These are phyloP conservation scores for Colletotrichum melonis DNA, from an alignment of 2,329 filamentous ascomycete species.

Conservation along the genomic window DNA sequence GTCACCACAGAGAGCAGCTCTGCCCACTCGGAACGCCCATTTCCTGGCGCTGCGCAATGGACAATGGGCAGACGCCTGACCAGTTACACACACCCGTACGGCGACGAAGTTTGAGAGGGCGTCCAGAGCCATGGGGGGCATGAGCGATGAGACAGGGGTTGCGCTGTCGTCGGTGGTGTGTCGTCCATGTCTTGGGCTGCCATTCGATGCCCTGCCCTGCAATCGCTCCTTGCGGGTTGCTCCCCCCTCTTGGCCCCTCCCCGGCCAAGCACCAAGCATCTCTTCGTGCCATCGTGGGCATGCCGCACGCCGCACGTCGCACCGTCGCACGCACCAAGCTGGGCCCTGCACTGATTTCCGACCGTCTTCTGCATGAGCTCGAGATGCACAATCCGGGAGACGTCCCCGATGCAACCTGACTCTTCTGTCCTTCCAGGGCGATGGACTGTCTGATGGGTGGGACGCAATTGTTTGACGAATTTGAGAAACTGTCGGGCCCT, in stretches of 20 bases:
- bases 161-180: conserved; percentile 28
- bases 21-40: background rate
- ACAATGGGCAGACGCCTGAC: conserved; percentile 8
- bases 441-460: background rate
- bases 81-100: conserved; percentile 13
- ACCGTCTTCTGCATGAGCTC: conserved; percentile 12
- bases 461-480: conserved; percentile 8
- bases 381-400: conserved; percentile 14
- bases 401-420: conserved; percentile 22
- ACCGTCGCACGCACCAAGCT: background rate
- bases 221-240: background rate
- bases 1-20: background rate
- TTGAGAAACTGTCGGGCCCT: conserved; percentile 1
- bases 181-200: conserved; percentile 34
- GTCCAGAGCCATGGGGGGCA: conserved; percentile 9
- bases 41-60: background rate
- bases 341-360: background rate
- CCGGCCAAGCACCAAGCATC: conserved; percentile 7
- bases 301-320: background rate
- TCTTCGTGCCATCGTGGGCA: background rate
- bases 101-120: conserved; percentile 14
- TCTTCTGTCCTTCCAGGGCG: background rate
- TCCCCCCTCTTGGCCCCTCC: background rate
- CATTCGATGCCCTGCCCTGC: conserved; percentile 33
- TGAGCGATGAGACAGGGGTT: conserved; percentile 23